Evolutionary conservation across 352 stramenopile species (phyloP).

Genomic region (Saprolegnia parasitica): DNA sequence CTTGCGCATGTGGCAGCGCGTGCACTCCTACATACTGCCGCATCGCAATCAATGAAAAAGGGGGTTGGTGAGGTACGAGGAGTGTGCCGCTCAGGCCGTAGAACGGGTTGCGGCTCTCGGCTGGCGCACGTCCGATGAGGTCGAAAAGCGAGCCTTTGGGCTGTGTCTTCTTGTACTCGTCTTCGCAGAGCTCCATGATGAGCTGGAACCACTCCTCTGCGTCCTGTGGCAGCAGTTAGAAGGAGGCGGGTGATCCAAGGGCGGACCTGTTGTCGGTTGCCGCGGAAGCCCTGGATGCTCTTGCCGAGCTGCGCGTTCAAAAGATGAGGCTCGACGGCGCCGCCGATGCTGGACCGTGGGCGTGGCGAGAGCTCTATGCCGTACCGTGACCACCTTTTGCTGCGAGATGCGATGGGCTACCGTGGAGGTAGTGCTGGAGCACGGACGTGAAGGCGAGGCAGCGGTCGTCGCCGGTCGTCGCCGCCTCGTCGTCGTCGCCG

Average conservation of each 20-base stretch:
- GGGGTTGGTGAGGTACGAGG: background rate
- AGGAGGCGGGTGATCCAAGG: background rate
- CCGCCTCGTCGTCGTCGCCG: constrained; percentile 33
- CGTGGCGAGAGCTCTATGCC: constrained; percentile 14
- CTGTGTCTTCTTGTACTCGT: constrained; percentile 11
- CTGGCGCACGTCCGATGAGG: background rate
- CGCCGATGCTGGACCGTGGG: background rate
- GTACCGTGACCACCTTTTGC: background rate
- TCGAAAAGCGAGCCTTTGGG: constrained; percentile 7
- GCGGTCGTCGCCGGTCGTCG: constrained; percentile 35
- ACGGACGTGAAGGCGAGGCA: constrained; percentile 56
- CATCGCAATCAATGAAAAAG: background rate
- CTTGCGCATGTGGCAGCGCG: constrained; percentile 9
- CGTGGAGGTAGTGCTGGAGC: constrained; percentile 59
- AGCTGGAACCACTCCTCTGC: constrained; percentile 27
- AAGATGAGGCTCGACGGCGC: constrained; percentile 7
- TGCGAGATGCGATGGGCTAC: constrained; percentile 30
- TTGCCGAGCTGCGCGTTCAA: constrained; percentile 9
- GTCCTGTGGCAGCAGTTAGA: background rate
- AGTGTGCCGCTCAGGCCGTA: constrained; percentile 20
- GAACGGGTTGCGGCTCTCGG: constrained; percentile 17
- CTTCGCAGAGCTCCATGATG: constrained; percentile 26
- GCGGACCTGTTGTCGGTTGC: constrained; percentile 22
- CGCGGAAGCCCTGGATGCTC: constrained; percentile 12
- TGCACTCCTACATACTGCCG: constrained; percentile 15